Conservation (phyloP, 2,329 filamentous ascomycete species). For the Aphanocladium album region DNA sequence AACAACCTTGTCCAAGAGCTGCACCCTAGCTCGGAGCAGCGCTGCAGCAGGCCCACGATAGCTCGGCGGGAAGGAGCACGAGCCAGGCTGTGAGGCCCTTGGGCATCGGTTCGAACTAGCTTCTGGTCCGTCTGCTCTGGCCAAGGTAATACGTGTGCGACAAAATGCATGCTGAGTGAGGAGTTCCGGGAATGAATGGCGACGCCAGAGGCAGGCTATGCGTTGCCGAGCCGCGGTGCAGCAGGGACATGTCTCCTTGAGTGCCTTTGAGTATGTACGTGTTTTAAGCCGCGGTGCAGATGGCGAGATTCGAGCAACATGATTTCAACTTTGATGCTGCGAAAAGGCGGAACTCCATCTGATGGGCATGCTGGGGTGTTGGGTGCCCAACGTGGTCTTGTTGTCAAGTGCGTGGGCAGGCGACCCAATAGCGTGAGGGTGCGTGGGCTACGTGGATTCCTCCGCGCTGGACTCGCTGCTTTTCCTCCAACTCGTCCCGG, state of each 20-base stretch:
- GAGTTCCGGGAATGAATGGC: background rate
- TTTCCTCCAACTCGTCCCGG: background rate
- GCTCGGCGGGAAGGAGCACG: background rate
- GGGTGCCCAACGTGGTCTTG: conserved; percentile 8
- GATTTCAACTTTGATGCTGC: background rate
- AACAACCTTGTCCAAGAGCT: background rate
- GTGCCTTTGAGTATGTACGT: background rate
- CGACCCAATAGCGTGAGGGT: background rate
- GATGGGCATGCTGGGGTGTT: background rate
- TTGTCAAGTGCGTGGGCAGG: background rate
- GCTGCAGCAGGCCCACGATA: conserved; percentile 1
- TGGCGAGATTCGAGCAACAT: background rate
- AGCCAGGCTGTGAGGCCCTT: background rate
- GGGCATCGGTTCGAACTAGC: background rate
- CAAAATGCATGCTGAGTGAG: background rate
- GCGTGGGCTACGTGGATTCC: background rate
- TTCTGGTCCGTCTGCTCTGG: background rate
- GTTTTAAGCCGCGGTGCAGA: background rate
- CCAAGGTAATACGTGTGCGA: background rate
- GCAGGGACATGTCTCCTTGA: background rate
- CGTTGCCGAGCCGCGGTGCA: background rate
- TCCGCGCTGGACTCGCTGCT: background rate
- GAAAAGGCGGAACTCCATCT: conserved; percentile 1
- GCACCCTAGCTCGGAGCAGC: background rate
- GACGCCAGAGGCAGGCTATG: background rate